Base-by-base conservation (phyloP, 1,284 basidiomycete genomes). In the Vanrija humicola region DNA sequence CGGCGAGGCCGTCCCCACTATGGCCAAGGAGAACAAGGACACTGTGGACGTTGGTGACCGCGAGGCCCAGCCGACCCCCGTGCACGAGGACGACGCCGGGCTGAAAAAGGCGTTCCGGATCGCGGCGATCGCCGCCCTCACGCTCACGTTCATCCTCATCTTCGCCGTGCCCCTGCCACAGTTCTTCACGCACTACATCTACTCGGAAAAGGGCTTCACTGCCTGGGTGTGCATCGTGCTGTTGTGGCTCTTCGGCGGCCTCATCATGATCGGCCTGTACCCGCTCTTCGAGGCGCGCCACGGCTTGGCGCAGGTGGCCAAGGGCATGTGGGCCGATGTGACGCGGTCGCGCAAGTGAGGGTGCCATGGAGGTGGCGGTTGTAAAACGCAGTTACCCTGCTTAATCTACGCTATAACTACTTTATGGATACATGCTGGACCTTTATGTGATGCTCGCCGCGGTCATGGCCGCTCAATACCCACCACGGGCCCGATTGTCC, bases 221-320 rank as follows among this genome's bases (percentile, higher is more conserved):
- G 86, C 82, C 83, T 62, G 80, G 68, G 69, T 86, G 42, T 51
- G 57, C 25, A 80, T 94, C 52, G 88, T 88, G 1, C 86, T 95
- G 62, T 77, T 86, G 39, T 93, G 90, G 90, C 81, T 88, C 10
- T 89, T 93, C 71, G 79, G 82, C 58, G 88, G 87, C 8, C 81
- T 86, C 16, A 81, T 86, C 61, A 80, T 83, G 16, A 88, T 92
- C 25, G 88, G 92, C 12, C 46, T 93, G n/a, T 88, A 88, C 67
- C 91, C 91, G 18, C 74, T 92, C 3, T 92, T 81, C 76, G 92
- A 96, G 79, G 90, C 88, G 58, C 79, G 89, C 45, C 77, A 68
- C 5, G 88, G 87, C 1, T 68, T 94, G 28, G 46, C 29, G 5
- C 75, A 82, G 66, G 88, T 93, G 0, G 38, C 23, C 3, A 28